Evolutionary conservation across 371 early-diverging fungal genomes (phyloP).

Genomic region (Nematocida major): DNA sequence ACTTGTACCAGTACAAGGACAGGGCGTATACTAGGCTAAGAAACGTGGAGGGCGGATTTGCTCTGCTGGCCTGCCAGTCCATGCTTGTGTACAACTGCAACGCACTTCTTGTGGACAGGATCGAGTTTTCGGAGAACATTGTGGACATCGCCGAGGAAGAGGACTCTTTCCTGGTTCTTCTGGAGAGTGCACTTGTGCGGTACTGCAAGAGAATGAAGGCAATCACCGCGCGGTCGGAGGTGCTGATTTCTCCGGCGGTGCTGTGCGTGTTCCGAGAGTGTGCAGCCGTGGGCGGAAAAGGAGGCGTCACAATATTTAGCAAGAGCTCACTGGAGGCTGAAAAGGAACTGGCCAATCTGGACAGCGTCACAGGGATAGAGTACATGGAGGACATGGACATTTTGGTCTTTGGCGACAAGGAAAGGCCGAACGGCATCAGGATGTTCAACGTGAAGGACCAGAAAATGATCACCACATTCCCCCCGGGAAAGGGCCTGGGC

Average conservation of each 20-base stretch:
- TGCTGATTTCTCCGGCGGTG: background rate
- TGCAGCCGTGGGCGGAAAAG: background rate
- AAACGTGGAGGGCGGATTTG: background rate
- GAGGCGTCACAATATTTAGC: background rate
- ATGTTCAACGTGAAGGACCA: slow-evolving; percentile 2
- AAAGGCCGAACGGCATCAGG: slow-evolving; percentile 20
- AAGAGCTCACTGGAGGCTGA: background rate
- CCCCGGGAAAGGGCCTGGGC: background rate
- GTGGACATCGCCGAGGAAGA: background rate
- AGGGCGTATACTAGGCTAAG: background rate
- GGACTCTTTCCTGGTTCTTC: background rate
- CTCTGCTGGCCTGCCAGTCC: background rate
- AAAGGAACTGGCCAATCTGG: slow-evolving; percentile 1
- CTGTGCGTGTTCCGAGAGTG: background rate
- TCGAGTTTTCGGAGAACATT: background rate
- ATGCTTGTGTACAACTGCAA: background rate
- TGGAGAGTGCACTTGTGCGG: background rate
- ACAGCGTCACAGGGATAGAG: background rate
- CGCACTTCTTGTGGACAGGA: background rate
- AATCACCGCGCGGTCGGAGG: background rate
- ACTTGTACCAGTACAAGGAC: slow-evolving; percentile 22
- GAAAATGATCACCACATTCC: slow-evolving; percentile 22
- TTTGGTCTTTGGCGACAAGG: slow-evolving; percentile 16
- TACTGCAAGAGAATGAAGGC: slow-evolving; percentile 8
- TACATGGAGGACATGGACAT: background rate